phyloP scores from a whole-genome alignment of 495 filamentous ascomycete genomes.

The Rostrohypoxylon terebratum region DNA sequence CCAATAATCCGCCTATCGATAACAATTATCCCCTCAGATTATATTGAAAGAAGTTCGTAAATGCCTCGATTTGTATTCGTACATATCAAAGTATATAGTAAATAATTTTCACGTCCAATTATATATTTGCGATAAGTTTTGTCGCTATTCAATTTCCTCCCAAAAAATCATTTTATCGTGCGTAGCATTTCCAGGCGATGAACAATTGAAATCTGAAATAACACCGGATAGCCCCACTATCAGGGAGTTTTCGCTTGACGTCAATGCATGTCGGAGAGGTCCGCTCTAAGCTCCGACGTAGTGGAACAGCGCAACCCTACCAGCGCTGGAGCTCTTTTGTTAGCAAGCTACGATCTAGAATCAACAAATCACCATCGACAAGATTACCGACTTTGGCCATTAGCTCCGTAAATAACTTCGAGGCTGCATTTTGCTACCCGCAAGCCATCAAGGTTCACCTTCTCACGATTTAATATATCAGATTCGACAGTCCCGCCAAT shows the following conservation, averaged over 20 bases:
- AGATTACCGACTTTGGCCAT: slow-evolving; percentile 14
- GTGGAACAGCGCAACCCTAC: slow-evolving; percentile 11
- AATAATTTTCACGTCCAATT: too few species aligned
- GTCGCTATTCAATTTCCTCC: too few species aligned
- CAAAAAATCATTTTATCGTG: too few species aligned
- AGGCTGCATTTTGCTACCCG: slow-evolving; percentile 24
- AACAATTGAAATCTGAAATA: background rate
- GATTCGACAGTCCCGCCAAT: background rate
- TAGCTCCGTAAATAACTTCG: slow-evolving; percentile 21
- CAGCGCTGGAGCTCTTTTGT: background rate
- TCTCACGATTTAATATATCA: slow-evolving; percentile 6
- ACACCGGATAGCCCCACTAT: slow-evolving; percentile 26
- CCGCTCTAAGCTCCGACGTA: slow-evolving; percentile 20
- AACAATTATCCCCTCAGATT: slow-evolving; percentile 19
- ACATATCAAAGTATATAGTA: background rate
- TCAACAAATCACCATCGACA: slow-evolving; percentile 25
- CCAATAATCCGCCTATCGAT: slow-evolving; percentile 31
- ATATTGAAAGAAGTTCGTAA: background rate
- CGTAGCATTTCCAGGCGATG: too few species aligned
- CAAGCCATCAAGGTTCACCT: slow-evolving; percentile 40
- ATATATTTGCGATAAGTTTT: too few species aligned
- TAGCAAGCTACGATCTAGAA: slow-evolving; percentile 9
- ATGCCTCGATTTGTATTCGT: background rate
- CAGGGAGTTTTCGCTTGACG: slow-evolving; percentile 33
- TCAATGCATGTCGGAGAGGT: slow-evolving; percentile 32